Conservation (phyloP, 2,329 filamentous ascomycete genomes). For the Pyrenophora graminea region DNA sequence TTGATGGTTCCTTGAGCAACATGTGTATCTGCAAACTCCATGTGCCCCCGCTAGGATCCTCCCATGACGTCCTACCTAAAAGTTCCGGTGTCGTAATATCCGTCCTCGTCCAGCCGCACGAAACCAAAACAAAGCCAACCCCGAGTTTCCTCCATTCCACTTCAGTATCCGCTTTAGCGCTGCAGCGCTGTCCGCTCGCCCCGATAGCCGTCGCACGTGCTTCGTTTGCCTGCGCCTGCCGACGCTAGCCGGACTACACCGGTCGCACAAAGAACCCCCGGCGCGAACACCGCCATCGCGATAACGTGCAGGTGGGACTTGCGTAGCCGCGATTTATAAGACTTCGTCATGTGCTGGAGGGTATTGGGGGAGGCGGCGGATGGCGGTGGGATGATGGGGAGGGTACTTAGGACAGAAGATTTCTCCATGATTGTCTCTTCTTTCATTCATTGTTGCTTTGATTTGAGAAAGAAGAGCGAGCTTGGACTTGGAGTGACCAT, state of each 20-base stretch:
- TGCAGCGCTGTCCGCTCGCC: constrained; percentile 7
- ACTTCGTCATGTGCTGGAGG: constrained; percentile 15
- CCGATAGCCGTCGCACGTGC: constrained; percentile 28
- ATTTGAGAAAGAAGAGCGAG: background rate
- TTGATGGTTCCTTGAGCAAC: too few relatives aligned
- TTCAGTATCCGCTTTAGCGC: constrained; percentile 21
- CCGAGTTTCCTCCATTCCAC: constrained; percentile 4
- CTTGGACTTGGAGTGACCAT: constrained; percentile 1
- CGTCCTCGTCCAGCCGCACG: constrained; percentile 13
- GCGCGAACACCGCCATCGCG: constrained; percentile 6
- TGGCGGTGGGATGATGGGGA: constrained; percentile 25
- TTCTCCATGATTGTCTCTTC: background rate
- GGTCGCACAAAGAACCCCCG: constrained; percentile 25
- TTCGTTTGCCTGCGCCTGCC: constrained; percentile 20
- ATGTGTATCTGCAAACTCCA: too few relatives aligned
- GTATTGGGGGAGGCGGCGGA: constrained; percentile 35
- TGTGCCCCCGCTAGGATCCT: too few relatives aligned
- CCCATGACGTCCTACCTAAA: too few relatives aligned
- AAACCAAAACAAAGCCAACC: background rate
- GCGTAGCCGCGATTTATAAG: background rate
- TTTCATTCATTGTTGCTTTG: background rate
- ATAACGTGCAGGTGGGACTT: background rate
- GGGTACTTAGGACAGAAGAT: constrained; percentile 22
- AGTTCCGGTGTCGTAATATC: constrained; percentile 9
- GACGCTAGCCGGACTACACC: constrained; percentile 29